A percentile compares a stretch with the other conserved stretches of the same genome.
phyloP scores from a whole-genome alignment of 2,329 filamentous ascomycete species.

The Ophiocordyceps camponoti-rufipedis region DNA sequence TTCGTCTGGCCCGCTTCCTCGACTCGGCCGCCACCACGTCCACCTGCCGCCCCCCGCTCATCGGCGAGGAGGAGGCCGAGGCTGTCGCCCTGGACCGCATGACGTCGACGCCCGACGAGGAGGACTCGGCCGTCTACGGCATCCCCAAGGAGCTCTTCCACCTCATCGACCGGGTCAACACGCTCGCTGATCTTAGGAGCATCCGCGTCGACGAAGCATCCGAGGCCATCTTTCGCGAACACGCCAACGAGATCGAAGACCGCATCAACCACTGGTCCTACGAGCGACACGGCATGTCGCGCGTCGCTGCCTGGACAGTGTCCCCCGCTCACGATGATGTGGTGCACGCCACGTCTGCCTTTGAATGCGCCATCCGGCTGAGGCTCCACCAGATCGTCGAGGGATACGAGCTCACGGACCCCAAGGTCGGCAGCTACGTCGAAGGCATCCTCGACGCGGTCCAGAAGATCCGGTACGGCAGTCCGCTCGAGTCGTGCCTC shows the following conservation, averaged over 20 bases:
- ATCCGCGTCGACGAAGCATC: conserved; percentile 12
- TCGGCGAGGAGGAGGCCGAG: conserved; percentile 13
- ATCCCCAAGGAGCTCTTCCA: conserved; percentile 18
- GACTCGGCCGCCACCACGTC: conserved; percentile 16
- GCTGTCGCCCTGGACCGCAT: conserved; percentile 10
- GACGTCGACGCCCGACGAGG: conserved; percentile 9
- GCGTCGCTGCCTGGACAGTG: conserved; percentile 7
- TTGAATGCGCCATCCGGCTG: conserved; percentile 21
- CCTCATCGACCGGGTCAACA: conserved; percentile 14
- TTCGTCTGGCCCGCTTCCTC: conserved; percentile 13
- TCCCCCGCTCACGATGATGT: conserved; percentile 10
- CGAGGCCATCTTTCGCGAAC: conserved; percentile 12
- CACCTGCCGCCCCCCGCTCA: conserved; percentile 15
- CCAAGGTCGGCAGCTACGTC: conserved; percentile 14
- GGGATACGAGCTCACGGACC: conserved; percentile 18
- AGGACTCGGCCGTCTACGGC: conserved; percentile 16
- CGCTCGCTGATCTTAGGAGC: conserved; percentile 13
- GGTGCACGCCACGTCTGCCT: conserved; percentile 17
- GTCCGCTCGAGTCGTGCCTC: conserved; percentile 19
- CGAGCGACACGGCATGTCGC: conserved; percentile 10
- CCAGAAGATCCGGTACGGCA: conserved; percentile 21
- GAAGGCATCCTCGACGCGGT: conserved; percentile 16
- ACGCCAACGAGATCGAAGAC: conserved; percentile 13
- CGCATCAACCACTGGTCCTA: conserved; percentile 19
- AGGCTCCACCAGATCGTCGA: conserved; percentile 23